These are phyloP conservation scores for Mercurialis annua DNA, from an alignment of 345 rosid genomes.

Conservation along the genomic window DNA sequence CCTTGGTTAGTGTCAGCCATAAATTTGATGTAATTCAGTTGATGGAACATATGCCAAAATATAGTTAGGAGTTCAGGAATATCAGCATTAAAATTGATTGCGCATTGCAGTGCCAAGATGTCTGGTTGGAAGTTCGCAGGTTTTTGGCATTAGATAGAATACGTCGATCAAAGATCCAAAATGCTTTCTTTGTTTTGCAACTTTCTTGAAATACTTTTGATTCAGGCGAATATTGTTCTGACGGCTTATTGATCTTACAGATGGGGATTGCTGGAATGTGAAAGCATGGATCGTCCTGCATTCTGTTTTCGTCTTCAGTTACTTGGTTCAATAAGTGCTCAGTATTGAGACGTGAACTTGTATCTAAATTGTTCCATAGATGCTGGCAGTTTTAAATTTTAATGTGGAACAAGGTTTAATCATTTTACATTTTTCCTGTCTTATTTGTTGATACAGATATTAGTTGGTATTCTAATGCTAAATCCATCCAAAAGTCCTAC, in stretches of 20 bases:
- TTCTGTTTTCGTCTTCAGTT: not conserved
- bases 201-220: not conserved
- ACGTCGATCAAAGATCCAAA: not conserved
- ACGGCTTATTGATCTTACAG: constrained; percentile 2
- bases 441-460: too few relatives aligned
- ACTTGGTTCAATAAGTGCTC: constrained; percentile 7
- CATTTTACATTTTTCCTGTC: too few relatives aligned
- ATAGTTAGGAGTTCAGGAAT: too few relatives aligned
- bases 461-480: too few relatives aligned
- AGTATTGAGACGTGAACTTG: not conserved
- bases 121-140: not conserved
- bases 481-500: too few relatives aligned
- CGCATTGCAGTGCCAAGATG: not conserved
- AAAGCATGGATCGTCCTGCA: not conserved
- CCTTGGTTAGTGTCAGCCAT: too few relatives aligned
- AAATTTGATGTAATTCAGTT: too few relatives aligned
- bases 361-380: not conserved
- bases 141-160: not conserved
- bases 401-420: not conserved
- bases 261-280: not conserved
- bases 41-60: too few relatives aligned
- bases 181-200: not conserved
- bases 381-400: not conserved
- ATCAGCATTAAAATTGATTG: too few relatives aligned
- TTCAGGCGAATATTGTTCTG: not conserved